Percentiles rank a stretch among this genome's conserved stretches.
Conservation (phyloP, 345 rosid genomes). For the Brassica cretica region DNA sequence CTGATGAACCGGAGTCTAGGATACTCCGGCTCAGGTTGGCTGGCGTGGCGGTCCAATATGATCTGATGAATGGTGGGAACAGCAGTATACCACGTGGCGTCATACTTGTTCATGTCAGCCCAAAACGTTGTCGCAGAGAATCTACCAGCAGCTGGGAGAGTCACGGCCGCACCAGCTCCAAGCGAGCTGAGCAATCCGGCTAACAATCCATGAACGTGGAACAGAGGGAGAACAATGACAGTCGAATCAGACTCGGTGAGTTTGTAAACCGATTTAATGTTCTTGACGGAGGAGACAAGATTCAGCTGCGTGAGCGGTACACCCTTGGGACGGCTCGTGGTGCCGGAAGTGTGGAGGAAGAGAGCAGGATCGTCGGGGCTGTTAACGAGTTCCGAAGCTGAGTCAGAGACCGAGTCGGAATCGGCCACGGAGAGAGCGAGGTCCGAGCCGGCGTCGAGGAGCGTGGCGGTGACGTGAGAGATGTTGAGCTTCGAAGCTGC, state of each 20-base stretch:
- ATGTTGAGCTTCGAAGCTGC: conserved; percentile 64
- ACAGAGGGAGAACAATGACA: conserved; percentile 73
- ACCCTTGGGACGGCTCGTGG: conserved; percentile 80
- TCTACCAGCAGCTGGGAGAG: conserved; percentile 78
- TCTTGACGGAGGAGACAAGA: conserved; percentile 52
- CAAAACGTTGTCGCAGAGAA: conserved; percentile 87
- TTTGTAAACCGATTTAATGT: conserved; percentile 66
- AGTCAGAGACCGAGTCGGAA: conserved; percentile 28
- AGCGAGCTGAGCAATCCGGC: conserved; percentile 79
- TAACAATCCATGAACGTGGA: conserved; percentile 83
- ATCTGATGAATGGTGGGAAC: conserved; percentile 95
- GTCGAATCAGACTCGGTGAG: conserved; percentile 78
- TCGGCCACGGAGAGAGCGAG: conserved; percentile 38
- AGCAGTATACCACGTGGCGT: conserved; percentile 93
- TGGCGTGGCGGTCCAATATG: conserved; percentile 67
- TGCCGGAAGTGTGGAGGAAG: conserved; percentile 75
- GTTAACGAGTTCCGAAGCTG: conserved; percentile 37
- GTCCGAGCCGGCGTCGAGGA: conserved; percentile 37
- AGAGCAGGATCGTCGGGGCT: conserved; percentile 65
- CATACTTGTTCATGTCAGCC: conserved; percentile 63
- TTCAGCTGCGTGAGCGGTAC: conserved; percentile 73
- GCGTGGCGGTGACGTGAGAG: conserved; percentile 48
- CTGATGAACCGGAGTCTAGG: conserved; percentile 78
- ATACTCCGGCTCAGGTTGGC: conserved; percentile 57
- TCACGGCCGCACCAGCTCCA: conserved; percentile 70